These are phyloP conservation scores for Cyclostephanos invisitatus DNA, from an alignment of 108 stramenopile species.

Conservation along the genomic window DNA sequence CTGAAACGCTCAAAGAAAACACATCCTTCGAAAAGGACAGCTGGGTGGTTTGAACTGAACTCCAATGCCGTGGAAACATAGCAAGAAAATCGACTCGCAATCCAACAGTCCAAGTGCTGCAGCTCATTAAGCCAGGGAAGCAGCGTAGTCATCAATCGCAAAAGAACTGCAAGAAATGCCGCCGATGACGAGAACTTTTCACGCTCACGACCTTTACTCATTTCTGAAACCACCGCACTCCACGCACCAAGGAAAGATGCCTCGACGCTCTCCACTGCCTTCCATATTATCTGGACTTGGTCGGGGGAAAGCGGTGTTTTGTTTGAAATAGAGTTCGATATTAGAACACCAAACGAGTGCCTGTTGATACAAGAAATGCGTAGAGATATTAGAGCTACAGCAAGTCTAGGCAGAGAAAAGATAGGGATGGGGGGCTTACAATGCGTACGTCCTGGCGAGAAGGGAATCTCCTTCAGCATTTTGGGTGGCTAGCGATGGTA, in stretches of 20 bases:
- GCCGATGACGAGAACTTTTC: slow-evolving; percentile 67
- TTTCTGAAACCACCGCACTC: slow-evolving; percentile 67
- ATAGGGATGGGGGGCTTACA: slow-evolving; percentile 14
- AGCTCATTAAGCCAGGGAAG: slow-evolving; percentile 57
- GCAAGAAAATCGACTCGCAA: slow-evolving; percentile 64
- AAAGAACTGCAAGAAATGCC: slow-evolving; percentile 63
- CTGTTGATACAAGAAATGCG: neutral
- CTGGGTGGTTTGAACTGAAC: slow-evolving; percentile 51
- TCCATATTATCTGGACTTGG: slow-evolving; percentile 66
- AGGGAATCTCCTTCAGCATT: slow-evolving; percentile 54
- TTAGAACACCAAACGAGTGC: slow-evolving; percentile 72
- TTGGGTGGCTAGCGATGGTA: slow-evolving; percentile 70
- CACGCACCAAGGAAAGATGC: slow-evolving; percentile 72
- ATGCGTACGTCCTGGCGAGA: slow-evolving; percentile 59
- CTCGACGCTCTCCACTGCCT: slow-evolving; percentile 73
- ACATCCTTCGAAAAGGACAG: slow-evolving; percentile 64
- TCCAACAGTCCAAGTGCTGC: slow-evolving; percentile 44
- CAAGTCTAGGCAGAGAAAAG: neutral
- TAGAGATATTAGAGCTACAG: neutral
- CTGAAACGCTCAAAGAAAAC: slow-evolving; percentile 79
- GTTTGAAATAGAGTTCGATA: slow-evolving; percentile 60
- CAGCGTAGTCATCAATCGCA: slow-evolving; percentile 81
- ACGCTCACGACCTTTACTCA: slow-evolving; percentile 56
- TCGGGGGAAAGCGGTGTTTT: slow-evolving; percentile 33
- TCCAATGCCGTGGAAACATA: slow-evolving; percentile 66